Percentiles rank a stretch among this genome's conserved stretches.
These are phyloP conservation scores for Podaxis pistillaris DNA, from an alignment of 768 basidiomycete genomes.

Conservation along the genomic window DNA sequence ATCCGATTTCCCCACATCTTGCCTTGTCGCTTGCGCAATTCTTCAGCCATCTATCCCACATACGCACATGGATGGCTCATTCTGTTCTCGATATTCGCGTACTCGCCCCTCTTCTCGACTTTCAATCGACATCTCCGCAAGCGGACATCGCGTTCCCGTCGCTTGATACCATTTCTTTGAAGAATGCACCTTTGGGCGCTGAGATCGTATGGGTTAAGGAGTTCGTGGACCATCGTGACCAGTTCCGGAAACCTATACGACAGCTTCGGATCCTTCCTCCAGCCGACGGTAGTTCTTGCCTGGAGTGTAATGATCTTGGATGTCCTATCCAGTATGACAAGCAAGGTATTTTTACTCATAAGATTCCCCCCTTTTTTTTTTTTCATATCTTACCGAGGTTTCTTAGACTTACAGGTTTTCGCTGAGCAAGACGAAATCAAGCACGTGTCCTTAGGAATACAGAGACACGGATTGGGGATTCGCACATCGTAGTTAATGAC, in stretches of 20 bases:
- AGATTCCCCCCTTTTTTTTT: neutral
- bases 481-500: neutral
- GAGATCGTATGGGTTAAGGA: neutral
- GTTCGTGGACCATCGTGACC: neutral
- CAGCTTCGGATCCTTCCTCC: neutral
- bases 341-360: neutral
- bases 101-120: neutral
- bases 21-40: neutral
- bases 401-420: neutral
- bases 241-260: neutral
- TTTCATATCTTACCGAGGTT: neutral
- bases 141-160: neutral
- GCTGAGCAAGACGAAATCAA: neutral
- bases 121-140: neutral
- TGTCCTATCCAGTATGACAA: neutral
- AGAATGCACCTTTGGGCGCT: neutral
- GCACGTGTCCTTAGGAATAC: neutral
- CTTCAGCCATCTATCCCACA: neutral
- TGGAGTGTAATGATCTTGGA: neutral
- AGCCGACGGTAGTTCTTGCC: neutral
- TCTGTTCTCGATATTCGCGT: neutral
- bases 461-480: neutral
- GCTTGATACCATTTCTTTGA: neutral
- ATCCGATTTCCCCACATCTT: neutral
- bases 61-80: neutral